Base-by-base conservation (phyloP, 257 asterid species). In the Agastache rugosa region DNA sequence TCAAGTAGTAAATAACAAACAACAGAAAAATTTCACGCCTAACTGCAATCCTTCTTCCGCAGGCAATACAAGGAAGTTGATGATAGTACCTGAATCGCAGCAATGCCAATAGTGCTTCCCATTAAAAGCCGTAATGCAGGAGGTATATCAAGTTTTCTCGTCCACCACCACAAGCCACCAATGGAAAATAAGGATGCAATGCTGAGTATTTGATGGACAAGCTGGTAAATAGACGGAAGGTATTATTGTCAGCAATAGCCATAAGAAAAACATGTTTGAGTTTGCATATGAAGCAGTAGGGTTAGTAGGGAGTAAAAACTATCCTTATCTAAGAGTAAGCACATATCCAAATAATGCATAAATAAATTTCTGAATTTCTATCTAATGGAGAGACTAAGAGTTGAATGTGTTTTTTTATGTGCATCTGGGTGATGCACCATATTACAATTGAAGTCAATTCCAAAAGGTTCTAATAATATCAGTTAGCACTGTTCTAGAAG, bases 131-230 rank as follows among this genome's bases (percentile, higher is more conserved):
- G 85, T 60, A 89, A 37, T 51, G 87, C 91, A 72, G 97, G 96
- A 75, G 89, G 97, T 71, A 89, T 55, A 58, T 87, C 91, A 25
- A 91, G 80, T 75, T 85, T 93, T 64, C 88, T 81, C 25, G 91
- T 78, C 23, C 78, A 78, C 90, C 83, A 82, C 96, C 97, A 91
- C 76, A 93, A 75, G 63, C 89, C 91, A 68, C 87, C 81, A 23
- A 91, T 79, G n/a, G 90, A 83, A 73, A 76, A 70, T 71, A 93
- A 83, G 48, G 97, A 86, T 27, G 93, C 84, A 67, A 88, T 82
- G 62, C 97, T 94, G 45, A 93, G 98, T 48, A 89, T 79, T 47
- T 91, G 90, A 75, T 93, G 96, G 69, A 86, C 91, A 51, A 91
- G 83, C 97, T 91, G 86, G 76, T 39, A 44, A 47, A 25, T 8